Percentiles rank a stretch among this genome's conserved stretches.
phyloP scores from a whole-genome alignment of 768 basidiomycete species.

The Xerocomellus dryophilus region DNA sequence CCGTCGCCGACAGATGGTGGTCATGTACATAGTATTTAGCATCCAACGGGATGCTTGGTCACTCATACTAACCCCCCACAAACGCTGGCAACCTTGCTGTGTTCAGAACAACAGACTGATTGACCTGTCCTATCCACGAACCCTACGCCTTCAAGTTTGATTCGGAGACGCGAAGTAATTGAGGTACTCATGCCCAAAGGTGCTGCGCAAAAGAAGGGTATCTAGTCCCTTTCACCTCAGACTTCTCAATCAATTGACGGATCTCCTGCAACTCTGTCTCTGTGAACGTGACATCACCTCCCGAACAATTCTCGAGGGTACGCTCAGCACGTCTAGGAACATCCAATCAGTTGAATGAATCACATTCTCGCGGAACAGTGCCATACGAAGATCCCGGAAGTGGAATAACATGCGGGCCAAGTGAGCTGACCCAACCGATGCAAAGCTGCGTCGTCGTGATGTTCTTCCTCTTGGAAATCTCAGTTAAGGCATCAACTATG shows the following conservation, averaged over 20 bases:
- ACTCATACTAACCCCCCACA: background rate
- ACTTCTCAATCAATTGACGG: slow-evolving; percentile 33
- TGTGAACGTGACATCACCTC: slow-evolving; percentile 41
- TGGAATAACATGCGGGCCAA: slow-evolving; percentile 45
- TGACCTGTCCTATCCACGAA: background rate
- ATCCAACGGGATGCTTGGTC: background rate
- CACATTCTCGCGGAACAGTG: background rate
- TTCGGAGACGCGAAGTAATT: background rate
- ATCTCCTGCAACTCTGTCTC: slow-evolving; percentile 41
- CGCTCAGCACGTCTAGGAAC: slow-evolving; percentile 32
- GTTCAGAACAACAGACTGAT: background rate
- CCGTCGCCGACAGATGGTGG: background rate
- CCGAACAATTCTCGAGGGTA: slow-evolving; percentile 45
- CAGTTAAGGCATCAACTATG: slow-evolving; percentile 41
- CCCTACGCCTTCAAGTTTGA: background rate
- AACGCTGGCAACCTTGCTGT: background rate
- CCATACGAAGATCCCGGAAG: slow-evolving; percentile 47
- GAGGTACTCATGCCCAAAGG: slow-evolving; percentile 34
- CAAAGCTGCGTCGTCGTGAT: slow-evolving; percentile 42
- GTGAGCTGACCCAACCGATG: slow-evolving; percentile 42
- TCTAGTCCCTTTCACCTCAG: slow-evolving; percentile 40
- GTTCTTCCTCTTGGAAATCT: slow-evolving; percentile 41
- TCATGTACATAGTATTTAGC: slow-evolving; percentile 13
- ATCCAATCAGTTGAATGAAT: background rate
- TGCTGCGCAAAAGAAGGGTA: slow-evolving; percentile 27